These are phyloP conservation scores for Mrakia frigida DNA, from an alignment of 768 basidiomycete species.

Conservation along the genomic window DNA sequence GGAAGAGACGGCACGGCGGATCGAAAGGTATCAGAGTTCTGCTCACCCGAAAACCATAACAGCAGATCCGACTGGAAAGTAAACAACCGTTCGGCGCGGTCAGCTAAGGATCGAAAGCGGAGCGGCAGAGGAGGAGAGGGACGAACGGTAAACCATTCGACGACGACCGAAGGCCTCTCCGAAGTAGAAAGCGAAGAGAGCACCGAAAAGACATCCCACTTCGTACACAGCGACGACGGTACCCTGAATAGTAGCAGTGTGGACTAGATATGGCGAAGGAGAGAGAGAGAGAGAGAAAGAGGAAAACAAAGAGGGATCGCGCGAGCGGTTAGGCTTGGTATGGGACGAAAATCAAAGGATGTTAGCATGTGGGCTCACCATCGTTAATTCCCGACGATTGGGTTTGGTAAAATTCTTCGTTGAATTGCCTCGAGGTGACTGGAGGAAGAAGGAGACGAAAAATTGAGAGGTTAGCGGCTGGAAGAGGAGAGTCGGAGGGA, in stretches of 20 bases:
- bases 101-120: no score
- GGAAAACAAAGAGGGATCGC: neutral
- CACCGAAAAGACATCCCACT: conserved; percentile 47
- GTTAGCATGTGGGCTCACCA: neutral
- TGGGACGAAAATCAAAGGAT: no score
- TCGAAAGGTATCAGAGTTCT: no score
- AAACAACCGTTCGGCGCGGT: neutral
- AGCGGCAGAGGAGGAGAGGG: neutral
- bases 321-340: no score
- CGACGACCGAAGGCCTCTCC: conserved; percentile 48
- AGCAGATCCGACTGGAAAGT: neutral
- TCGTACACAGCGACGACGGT: conserved; percentile 41
- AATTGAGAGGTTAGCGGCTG: neutral
- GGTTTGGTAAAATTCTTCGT: conserved; percentile 39
- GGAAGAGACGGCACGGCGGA: no score
- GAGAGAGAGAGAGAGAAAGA: neutral
- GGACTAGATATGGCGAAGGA: no score
- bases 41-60: conserved; percentile 8
- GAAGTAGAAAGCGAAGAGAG: conserved; percentile 44
- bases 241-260: conserved; percentile 34
- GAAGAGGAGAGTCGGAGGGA: neutral
- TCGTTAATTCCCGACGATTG: conserved; percentile 23
- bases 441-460: neutral
- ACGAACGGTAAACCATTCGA: conserved; percentile 39
- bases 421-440: conserved; percentile 36